These are phyloP conservation scores for Sporothrix sp. DNA, from an alignment of 2,329 filamentous ascomycete genomes.

Conservation along the genomic window DNA sequence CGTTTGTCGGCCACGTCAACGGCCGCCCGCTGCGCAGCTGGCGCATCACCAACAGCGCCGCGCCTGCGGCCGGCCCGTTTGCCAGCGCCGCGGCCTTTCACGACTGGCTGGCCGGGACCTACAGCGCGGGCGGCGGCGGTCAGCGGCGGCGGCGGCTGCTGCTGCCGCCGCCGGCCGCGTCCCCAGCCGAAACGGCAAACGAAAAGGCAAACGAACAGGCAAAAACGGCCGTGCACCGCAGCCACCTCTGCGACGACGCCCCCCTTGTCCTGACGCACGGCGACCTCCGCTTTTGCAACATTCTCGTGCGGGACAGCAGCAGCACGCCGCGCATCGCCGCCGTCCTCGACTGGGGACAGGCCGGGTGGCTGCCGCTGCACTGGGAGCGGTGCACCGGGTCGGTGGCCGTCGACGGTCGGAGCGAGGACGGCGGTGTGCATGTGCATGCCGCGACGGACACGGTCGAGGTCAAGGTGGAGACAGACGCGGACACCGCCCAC, in stretches of 20 bases:
- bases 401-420: neutral
- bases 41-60: conserved; percentile 15
- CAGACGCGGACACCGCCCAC: neutral
- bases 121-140: neutral
- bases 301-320: neutral
- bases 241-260: neutral
- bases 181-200: too few relatives aligned
- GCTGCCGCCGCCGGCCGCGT: too few relatives aligned
- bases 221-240: neutral
- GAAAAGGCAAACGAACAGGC: too few relatives aligned
- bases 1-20: conserved; percentile 12
- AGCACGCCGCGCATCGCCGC: conserved; percentile 15
- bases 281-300: neutral
- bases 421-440: neutral
- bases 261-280: conserved; percentile 2
- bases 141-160: too few relatives aligned
- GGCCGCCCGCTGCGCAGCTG: conserved; percentile 16
- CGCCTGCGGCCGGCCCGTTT: conserved; percentile 20
- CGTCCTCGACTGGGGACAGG: conserved; percentile 28
- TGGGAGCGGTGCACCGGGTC: conserved; percentile 27
- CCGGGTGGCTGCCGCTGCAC: conserved; percentile 28
- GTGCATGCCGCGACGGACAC: too few relatives aligned
- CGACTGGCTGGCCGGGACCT: conserved; percentile 17
- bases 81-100: conserved; percentile 20
- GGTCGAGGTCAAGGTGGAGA: neutral